phyloP scores from a whole-genome alignment of 148 eudicot species.

The Rhododendron williamsianum region DNA sequence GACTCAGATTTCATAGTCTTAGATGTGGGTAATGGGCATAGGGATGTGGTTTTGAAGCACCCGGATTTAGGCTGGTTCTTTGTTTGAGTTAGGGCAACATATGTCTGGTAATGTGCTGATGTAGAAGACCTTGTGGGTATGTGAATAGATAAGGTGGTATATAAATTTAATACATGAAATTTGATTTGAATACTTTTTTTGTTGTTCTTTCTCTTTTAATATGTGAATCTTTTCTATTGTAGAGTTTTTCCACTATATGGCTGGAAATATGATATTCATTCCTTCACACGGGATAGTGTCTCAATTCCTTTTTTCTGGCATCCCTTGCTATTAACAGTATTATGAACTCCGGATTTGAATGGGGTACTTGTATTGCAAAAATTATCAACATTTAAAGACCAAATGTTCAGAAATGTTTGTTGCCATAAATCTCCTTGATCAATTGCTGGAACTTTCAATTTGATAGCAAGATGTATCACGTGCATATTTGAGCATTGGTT shows the following conservation, averaged over 20 bases:
- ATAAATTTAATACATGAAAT: constrained; percentile 43
- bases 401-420: neutral
- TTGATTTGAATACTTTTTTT: constrained; percentile 8
- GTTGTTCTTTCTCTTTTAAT: neutral
- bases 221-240: neutral
- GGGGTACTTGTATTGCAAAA: neutral
- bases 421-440: neutral
- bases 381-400: neutral
- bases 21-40: constrained; percentile 34
- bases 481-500: neutral
- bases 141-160: constrained; percentile 71
- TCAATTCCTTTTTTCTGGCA: neutral
- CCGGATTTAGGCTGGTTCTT: constrained; percentile 36
- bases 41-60: constrained; percentile 35
- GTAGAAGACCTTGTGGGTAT: constrained; percentile 53
- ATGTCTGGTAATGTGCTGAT: constrained; percentile 47
- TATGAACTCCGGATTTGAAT: neutral
- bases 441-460: neutral
- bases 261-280: neutral
- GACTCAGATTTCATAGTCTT: constrained; percentile 35
- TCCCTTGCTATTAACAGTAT: neutral
- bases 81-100: constrained; percentile 41
- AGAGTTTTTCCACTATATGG: neutral
- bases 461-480: neutral
- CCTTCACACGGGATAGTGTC: too few species aligned